Conservation (phyloP, 805 yeast genomes). For the Brettanomyces bruxellensis region DNA sequence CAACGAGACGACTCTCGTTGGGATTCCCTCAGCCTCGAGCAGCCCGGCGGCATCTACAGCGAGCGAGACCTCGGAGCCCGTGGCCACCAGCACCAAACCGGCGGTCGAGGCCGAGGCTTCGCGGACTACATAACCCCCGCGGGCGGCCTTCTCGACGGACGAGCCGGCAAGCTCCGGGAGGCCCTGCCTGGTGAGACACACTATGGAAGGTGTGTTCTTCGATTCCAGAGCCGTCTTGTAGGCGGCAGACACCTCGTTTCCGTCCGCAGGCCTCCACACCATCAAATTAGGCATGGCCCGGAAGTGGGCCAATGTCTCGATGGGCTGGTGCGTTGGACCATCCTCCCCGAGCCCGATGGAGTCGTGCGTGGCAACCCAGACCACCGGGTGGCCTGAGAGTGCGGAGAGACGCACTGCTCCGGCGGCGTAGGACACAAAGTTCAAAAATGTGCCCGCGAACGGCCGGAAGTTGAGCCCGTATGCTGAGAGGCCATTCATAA, state of each 20-base stretch:
- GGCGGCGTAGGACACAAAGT: conserved; percentile 77
- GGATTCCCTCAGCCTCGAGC: conserved; percentile 54
- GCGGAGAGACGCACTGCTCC: conserved; percentile 86
- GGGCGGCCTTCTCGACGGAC: conserved; percentile 78
- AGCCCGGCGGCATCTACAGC: conserved; percentile 76
- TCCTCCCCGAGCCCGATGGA: conserved; percentile 89
- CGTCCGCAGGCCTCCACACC: conserved; percentile 93
- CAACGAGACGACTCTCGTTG: conserved; percentile 78
- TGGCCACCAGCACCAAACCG: conserved; percentile 71
- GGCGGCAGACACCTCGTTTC: conserved; percentile 83
- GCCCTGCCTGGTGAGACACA: conserved; percentile 80
- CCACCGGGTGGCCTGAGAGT: conserved; percentile 71
- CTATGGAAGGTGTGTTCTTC: conserved; percentile 57
- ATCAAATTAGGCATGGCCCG: conserved; percentile 76
- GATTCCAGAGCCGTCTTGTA: conserved; percentile 57
- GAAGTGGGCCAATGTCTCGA: conserved; percentile 79
- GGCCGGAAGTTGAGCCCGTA: conserved; percentile 79
- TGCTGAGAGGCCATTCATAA: conserved; percentile 94
- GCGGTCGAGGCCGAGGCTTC: conserved; percentile 40
- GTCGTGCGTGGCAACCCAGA: conserved; percentile 87
- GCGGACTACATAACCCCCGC: conserved; percentile 85
- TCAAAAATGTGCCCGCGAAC: conserved; percentile 96
- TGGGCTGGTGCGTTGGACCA: conserved; percentile 92
- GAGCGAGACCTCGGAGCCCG: conserved; percentile 91
- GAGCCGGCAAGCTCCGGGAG: conserved; percentile 92